These are phyloP conservation scores for Panus rudis DNA, from an alignment of 768 basidiomycete species.

Conservation along the genomic window DNA sequence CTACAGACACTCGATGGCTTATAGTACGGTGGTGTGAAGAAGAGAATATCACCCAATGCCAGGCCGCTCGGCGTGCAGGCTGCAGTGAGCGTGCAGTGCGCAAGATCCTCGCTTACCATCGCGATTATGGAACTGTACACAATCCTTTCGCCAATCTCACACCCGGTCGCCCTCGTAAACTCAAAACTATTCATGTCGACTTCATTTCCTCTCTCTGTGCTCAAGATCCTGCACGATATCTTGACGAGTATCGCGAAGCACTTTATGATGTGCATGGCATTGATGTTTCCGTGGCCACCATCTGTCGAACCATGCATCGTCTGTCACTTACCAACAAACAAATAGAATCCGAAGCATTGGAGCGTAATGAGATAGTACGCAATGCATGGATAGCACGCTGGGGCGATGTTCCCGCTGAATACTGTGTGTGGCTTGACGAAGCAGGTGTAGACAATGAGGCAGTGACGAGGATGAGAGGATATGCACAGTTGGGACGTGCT, in stretches of 20 bases:
- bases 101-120: no score
- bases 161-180: slow-evolving; percentile 10
- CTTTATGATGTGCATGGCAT: slow-evolving; percentile 14
- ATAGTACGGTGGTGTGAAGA: no score
- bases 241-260: slow-evolving; percentile 28
- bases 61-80: no score
- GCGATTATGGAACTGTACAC: no score
- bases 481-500: slow-evolving; percentile 5
- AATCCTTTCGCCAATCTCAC: no score
- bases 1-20: no score
- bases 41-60: no score
- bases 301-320: slow-evolving; percentile 18
- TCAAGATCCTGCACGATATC: slow-evolving; percentile 22
- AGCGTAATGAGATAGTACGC: slow-evolving; percentile 24
- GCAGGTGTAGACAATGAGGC: slow-evolving; percentile 12
- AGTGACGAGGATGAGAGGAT: slow-evolving; percentile 6
- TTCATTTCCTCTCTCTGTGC: slow-evolving; percentile 17
- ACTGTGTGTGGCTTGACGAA: slow-evolving; percentile 13
- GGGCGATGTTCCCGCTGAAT: slow-evolving; percentile 10
- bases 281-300: slow-evolving; percentile 25
- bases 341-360: slow-evolving; percentile 18
- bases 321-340: slow-evolving; percentile 21
- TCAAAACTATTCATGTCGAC: slow-evolving; percentile 15
- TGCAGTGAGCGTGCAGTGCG: no score
- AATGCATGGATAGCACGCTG: slow-evolving; percentile 20